Evolutionary conservation across 108 stramenopile genomes (phyloP).

Genomic region (Cyclotella cryptica): DNA sequence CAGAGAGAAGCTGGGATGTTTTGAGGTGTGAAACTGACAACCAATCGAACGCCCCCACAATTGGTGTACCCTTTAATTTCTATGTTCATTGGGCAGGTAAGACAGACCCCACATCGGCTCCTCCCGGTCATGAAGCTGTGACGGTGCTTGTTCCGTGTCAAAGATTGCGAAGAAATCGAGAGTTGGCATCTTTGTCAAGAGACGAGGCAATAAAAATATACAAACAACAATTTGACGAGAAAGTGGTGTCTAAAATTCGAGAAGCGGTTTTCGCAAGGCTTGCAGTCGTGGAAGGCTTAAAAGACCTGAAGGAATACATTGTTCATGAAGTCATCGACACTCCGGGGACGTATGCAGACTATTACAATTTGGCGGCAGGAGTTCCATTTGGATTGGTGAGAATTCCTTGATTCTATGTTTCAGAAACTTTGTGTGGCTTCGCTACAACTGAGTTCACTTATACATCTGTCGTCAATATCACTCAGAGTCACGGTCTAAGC

Average conservation of each 20-base stretch:
- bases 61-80: conserved; percentile 79
- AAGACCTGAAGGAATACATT: conserved; percentile 55
- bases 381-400: conserved; percentile 79
- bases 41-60: not conserved
- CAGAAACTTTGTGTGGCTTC: too few relatives aligned
- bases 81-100: conserved; percentile 85
- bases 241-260: conserved; percentile 43
- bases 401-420: not conserved
- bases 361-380: conserved; percentile 78
- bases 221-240: conserved; percentile 71
- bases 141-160: conserved; percentile 86
- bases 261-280: conserved; percentile 66
- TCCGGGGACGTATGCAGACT: conserved; percentile 77
- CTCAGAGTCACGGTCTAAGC: conserved; percentile 74
- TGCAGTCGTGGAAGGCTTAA: conserved; percentile 55
- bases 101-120: conserved; percentile 82
- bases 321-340: conserved; percentile 81
- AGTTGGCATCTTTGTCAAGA: conserved; percentile 52
- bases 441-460: not conserved
- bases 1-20: conserved; percentile 69
- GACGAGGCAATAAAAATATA: conserved; percentile 63
- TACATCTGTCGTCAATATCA: not conserved
- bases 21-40: conserved; percentile 45
- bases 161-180: conserved; percentile 49
- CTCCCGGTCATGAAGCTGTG: conserved; percentile 82